Evolutionary conservation across 306 rosid species (phyloP).

Genomic region (Canavalia gladiata): DNA sequence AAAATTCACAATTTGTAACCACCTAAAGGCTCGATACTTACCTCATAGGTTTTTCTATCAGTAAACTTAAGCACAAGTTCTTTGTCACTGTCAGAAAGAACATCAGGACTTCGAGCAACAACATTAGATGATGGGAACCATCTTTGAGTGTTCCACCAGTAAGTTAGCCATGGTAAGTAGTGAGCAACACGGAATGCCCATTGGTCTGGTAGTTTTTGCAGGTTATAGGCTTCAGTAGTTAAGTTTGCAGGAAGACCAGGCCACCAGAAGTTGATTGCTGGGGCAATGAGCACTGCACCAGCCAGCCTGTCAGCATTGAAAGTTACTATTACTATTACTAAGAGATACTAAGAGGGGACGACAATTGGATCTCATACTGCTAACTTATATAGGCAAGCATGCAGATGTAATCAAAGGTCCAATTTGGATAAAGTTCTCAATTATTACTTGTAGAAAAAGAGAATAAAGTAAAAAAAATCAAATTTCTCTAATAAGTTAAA

Average conservation of each 20-base stretch:
- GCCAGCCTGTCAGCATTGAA: slow-evolving; percentile 66
- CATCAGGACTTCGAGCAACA: slow-evolving; percentile 11
- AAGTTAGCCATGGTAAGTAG: slow-evolving; percentile 83
- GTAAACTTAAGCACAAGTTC: slow-evolving; percentile 12
- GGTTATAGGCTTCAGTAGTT: slow-evolving; percentile 60
- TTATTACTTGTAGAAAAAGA: background rate
- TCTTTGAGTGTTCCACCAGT: slow-evolving; percentile 93
- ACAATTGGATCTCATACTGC: slow-evolving; percentile 1
- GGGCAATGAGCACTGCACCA: slow-evolving; percentile 79
- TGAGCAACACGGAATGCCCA: slow-evolving; percentile 83
- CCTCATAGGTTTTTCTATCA: slow-evolving; percentile 30
- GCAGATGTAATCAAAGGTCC: background rate
- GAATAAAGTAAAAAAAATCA: background rate
- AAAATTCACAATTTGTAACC: slow-evolving; percentile 2
- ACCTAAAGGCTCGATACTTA: slow-evolving; percentile 44
- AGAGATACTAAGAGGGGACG: slow-evolving; percentile 6
- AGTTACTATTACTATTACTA: slow-evolving; percentile 9
- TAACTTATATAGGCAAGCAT: slow-evolving; percentile 19
- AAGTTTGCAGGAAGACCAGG: slow-evolving; percentile 76
- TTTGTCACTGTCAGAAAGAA: slow-evolving; percentile 54
- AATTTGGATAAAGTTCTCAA: no score
- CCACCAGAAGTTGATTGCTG: slow-evolving; percentile 90
- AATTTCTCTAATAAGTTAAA: no score
- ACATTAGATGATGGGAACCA: slow-evolving; percentile 65
- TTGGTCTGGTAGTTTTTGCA: slow-evolving; percentile 60